A percentile compares a stretch with the other conserved stretches of the same genome.
phyloP scores from a whole-genome alignment of 2,329 filamentous ascomycete genomes.

The Aspergillus sp. region DNA sequence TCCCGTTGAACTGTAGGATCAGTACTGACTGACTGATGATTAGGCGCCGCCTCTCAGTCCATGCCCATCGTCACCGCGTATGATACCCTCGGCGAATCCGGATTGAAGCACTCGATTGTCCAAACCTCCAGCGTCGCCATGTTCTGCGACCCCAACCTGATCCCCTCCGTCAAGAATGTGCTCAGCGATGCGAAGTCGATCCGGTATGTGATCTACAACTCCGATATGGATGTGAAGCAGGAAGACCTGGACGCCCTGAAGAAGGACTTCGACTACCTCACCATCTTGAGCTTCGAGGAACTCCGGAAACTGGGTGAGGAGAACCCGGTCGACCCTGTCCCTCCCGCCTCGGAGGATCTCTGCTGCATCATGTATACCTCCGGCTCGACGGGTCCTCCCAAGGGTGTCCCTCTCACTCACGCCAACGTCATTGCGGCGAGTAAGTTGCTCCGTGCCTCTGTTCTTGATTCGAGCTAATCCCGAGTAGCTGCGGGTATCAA shows the following conservation, averaged over 20 bases:
- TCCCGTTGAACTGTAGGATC: not conserved
- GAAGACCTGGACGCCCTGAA: slow-evolving; percentile 56
- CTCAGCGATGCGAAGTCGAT: slow-evolving; percentile 57
- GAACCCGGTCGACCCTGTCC: slow-evolving; percentile 68
- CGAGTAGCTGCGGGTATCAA: slow-evolving; percentile 74
- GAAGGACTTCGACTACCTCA: slow-evolving; percentile 52
- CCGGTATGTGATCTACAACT: slow-evolving; percentile 60
- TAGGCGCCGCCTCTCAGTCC: slow-evolving; percentile 73
- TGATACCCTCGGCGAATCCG: slow-evolving; percentile 83
- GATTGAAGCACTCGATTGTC: slow-evolving; percentile 79
- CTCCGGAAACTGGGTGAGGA: slow-evolving; percentile 57
- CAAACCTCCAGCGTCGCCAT: slow-evolving; percentile 80
- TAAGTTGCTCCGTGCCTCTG: slow-evolving; percentile 43
- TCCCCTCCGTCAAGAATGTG: slow-evolving; percentile 58
- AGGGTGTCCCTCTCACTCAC: slow-evolving; percentile 83
- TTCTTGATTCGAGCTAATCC: not conserved
- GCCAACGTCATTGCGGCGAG: slow-evolving; percentile 74
- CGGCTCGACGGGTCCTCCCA: slow-evolving; percentile 83
- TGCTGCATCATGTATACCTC: slow-evolving; percentile 85
- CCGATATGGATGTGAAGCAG: slow-evolving; percentile 51
- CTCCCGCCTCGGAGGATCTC: slow-evolving; percentile 71
- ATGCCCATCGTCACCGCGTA: slow-evolving; percentile 93
- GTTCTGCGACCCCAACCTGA: slow-evolving; percentile 80
- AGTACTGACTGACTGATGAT: slow-evolving; percentile 1
- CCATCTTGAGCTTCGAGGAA: slow-evolving; percentile 56